These are phyloP conservation scores for Cryoendolithus antarcticus DNA, from an alignment of 2,329 filamentous ascomycete species.

Conservation along the genomic window DNA sequence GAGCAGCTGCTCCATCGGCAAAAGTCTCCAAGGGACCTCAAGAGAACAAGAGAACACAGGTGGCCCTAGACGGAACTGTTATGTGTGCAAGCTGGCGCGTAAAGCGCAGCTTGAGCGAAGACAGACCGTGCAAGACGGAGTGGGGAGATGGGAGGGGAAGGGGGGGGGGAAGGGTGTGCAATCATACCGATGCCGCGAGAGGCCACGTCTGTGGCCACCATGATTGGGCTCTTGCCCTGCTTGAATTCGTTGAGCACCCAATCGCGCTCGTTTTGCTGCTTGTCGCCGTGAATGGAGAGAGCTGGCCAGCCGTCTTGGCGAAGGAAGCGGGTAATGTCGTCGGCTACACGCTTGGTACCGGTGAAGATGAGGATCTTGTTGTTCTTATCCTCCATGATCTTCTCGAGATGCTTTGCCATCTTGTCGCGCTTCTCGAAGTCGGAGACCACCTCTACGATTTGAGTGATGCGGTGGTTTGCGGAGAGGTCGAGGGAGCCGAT, in stretches of 20 bases:
- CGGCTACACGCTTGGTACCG: constrained; percentile 76
- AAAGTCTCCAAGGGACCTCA: constrained; percentile 76
- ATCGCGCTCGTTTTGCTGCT: constrained; percentile 98
- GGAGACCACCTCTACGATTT: constrained; percentile 90
- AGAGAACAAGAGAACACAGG: constrained; percentile 73
- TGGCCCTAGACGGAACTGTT: constrained; percentile 74
- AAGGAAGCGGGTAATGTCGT: constrained; percentile 94
- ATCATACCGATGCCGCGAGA: constrained; percentile 99
- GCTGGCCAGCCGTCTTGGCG: constrained; percentile 97
- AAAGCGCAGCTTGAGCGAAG: constrained; percentile 69
- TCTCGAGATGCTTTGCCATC: constrained; percentile 96
- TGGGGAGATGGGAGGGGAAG: constrained; percentile 16
- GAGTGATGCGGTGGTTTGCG: constrained; percentile 94
- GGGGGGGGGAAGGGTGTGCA: constrained; percentile 36
- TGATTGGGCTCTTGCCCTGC: constrained; percentile 97
- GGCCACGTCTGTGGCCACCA: constrained; percentile 99
- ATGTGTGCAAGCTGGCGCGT: constrained; percentile 77
- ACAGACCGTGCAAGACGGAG: constrained; percentile 44
- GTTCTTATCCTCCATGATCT: constrained; percentile 89
- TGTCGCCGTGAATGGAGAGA: constrained; percentile 96
- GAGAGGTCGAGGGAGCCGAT: constrained; percentile 92
- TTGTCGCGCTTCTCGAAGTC: constrained; percentile 96
- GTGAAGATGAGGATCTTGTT: constrained; percentile 96
- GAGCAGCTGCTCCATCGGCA: constrained; percentile 15
- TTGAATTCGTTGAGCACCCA: constrained; percentile 99